Percentiles rank a stretch among this genome's conserved stretches.
Conservation (phyloP, 1,284 basidiomycete species). For the Naganishia sp. region DNA sequence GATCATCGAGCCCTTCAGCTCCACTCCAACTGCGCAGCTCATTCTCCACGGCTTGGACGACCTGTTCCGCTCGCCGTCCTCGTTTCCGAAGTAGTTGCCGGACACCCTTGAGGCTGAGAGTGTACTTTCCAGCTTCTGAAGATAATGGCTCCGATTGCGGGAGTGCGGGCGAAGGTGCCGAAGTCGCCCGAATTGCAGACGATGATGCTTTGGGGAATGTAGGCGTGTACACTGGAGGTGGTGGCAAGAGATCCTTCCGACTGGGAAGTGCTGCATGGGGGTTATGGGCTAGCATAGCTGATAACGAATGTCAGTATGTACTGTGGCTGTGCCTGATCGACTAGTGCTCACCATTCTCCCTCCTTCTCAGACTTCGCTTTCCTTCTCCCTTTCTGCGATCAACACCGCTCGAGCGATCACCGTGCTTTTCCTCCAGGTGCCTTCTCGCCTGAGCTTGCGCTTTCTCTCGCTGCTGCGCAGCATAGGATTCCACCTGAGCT, state of each 20-base stretch:
- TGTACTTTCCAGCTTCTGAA: conserved; percentile 46
- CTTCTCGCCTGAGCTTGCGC: conserved; percentile 35
- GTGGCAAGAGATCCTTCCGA: conserved; percentile 44
- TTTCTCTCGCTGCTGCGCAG: conserved; percentile 50
- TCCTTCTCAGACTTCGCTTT: conserved; percentile 47
- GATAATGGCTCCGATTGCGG: conserved; percentile 25
- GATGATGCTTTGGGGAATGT: conserved; percentile 41
- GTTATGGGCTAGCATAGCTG: conserved; percentile 48
- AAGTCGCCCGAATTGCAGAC: conserved; percentile 41
- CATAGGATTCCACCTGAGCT: conserved; percentile 47
- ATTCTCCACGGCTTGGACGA: conserved; percentile 44
- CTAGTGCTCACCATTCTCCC: conserved; percentile 48
- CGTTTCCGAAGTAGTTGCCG: conserved; percentile 45
- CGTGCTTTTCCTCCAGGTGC: conserved; percentile 25
- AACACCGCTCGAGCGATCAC: conserved; percentile 28
- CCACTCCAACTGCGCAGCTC: conserved; percentile 47
- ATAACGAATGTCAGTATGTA: neutral
- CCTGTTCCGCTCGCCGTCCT: conserved; percentile 44
- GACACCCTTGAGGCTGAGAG: conserved; percentile 50
- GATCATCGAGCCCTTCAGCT: conserved; percentile 36
- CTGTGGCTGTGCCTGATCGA: neutral
- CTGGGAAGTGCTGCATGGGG: conserved; percentile 46
- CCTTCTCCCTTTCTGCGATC: conserved; percentile 38
- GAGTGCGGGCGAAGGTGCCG: conserved; percentile 25
- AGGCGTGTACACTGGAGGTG: conserved; percentile 46